Percentiles rank a stretch among this genome's conserved stretches.
These are phyloP conservation scores for Fusarium sublunatum DNA, from an alignment of 2,329 filamentous ascomycete species.

Conservation along the genomic window DNA sequence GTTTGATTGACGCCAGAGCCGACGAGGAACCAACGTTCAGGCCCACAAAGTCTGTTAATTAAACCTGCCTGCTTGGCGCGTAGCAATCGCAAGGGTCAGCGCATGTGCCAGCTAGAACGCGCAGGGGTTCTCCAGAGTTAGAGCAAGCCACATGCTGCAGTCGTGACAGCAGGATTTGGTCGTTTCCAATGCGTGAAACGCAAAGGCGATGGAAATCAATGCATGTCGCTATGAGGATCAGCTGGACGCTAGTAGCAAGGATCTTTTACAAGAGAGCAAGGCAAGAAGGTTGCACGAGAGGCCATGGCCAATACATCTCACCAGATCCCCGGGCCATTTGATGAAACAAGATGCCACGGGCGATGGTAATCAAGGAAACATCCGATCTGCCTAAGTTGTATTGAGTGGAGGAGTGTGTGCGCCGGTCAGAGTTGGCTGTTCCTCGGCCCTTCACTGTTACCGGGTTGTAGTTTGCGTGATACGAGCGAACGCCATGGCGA, in stretches of 20 bases:
- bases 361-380: slow-evolving; percentile 16
- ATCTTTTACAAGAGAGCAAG: not conserved
- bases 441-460: not conserved
- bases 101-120: slow-evolving; percentile 1
- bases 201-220: not conserved
- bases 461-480: slow-evolving; percentile 16
- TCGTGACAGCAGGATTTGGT: not conserved
- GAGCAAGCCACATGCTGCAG: not conserved
- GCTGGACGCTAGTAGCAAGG: not conserved
- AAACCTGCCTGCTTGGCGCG: slow-evolving; percentile 1
- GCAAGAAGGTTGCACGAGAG: not conserved
- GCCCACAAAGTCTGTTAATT: not conserved
- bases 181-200: not conserved
- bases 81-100: slow-evolving; percentile 7
- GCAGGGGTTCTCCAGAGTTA: slow-evolving; percentile 8
- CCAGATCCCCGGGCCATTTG: slow-evolving; percentile 1
- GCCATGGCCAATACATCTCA: not conserved
- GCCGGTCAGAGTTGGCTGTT: not conserved
- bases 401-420: not conserved
- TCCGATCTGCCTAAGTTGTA: slow-evolving; percentile 1
- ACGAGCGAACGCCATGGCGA: slow-evolving; percentile 28
- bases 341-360: slow-evolving; percentile 14
- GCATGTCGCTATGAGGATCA: not conserved
- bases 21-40: not conserved
- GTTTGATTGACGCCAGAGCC: slow-evolving; percentile 7